Evolutionary conservation across 2,329 filamentous ascomycete genomes (phyloP), one percentile per base, ranked within the genome.

Genomic region (Decorospora gaudefroyi): DNA sequence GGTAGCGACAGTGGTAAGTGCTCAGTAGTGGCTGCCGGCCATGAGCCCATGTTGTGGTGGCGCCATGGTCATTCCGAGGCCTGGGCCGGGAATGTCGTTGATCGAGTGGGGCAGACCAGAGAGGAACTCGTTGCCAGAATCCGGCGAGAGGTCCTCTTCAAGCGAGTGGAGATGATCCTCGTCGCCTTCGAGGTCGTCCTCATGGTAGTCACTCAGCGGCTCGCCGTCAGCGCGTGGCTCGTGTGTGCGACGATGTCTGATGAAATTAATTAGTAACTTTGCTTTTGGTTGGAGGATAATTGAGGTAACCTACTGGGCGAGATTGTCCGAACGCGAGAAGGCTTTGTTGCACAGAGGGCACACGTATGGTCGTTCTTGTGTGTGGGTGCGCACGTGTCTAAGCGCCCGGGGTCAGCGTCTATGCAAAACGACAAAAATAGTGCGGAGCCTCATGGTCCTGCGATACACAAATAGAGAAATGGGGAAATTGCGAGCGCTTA

Each of bases 321-420:
- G 87, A 73, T 99, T 99, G 78, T 99, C 93, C 67, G 92, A 97
- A 75, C 93, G 82, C 48, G 93, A 97, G 74, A 99, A 99, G 57
- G 92, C 92, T 80, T 97, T 97, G 81, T 88, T 96, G 83, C 93
- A 99, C 73, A 95, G 86, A 61, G 88, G 88, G 82, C 93, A 99
- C 69, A 95, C 86, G 75, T 99, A 99, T 62, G 93, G 93, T 76
- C 92, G 89, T 79, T 99, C 93, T 80, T 99, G 93, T 43, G 93
- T 99, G 80, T 99, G 93, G 67, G 93, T 99, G 76, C 93, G 88
- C 73, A 99, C 93, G 77, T 99, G 93, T 81, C 91, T 95, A 81
- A 62, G 69, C 72, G 73, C 69, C 67, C n/a, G 55, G 55, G 64
- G 66, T 72, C 64, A 72, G 78, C 76, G 76, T 73, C 71, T 76